Conservation (phyloP, 2,329 filamentous ascomycete species). For the Beauveria brongniartii region DNA sequence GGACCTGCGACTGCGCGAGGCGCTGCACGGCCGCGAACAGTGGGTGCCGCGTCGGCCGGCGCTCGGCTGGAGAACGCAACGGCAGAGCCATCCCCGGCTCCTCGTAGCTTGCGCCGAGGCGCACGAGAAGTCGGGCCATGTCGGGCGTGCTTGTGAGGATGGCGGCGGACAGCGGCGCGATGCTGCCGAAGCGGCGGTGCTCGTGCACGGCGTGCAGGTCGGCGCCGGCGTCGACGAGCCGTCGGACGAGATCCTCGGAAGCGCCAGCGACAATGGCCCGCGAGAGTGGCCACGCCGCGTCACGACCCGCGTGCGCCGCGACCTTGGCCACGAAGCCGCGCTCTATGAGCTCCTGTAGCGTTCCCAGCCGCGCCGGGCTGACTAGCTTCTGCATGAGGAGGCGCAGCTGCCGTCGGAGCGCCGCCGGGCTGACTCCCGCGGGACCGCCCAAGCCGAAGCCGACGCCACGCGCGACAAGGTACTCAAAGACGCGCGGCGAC, state of each 20-base stretch:
- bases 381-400: not conserved
- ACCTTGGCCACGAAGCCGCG: not conserved
- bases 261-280: slow-evolving; percentile 2
- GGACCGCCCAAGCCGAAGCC: not conserved
- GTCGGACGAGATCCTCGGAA: not conserved
- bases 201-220: not conserved
- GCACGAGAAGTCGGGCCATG: not conserved
- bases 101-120: not conserved
- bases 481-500: not conserved
- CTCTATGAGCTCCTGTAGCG: not conserved
- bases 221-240: not conserved
- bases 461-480: not conserved
- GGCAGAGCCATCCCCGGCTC: not conserved
- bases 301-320: not conserved
- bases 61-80: not conserved
- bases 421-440: not conserved
- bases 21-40: not conserved
- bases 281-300: not conserved
- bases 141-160: not conserved
- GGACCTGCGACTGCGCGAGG: not conserved
- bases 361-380: not conserved
- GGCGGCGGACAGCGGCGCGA: not conserved
- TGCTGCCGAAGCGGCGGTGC: not conserved
- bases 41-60: not conserved
- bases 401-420: not conserved